Conservation (phyloP, 1,284 basidiomycete species). For the Puccinia novopanici region DNA sequence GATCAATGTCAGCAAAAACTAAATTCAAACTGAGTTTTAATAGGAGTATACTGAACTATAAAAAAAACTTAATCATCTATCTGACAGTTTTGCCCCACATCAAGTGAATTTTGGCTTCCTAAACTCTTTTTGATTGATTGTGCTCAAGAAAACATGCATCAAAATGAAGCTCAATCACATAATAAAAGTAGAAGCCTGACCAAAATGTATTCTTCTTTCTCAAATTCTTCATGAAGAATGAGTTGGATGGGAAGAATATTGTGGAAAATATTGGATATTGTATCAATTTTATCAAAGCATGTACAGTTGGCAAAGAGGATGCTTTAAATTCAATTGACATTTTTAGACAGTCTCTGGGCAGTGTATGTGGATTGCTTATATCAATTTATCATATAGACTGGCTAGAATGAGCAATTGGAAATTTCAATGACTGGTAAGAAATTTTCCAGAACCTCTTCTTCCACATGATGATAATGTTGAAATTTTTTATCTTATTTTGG, state of each 20-base stretch:
- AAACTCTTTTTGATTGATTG: not conserved
- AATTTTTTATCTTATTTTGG: too few species aligned
- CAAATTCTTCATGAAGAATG: not conserved
- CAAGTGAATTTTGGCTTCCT: not conserved
- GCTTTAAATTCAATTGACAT: slow-evolving; percentile 27
- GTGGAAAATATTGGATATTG: slow-evolving; percentile 27
- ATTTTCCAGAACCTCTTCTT: too few species aligned
- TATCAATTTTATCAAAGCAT: slow-evolving; percentile 41
- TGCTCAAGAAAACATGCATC: not conserved
- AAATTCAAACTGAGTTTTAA: too few species aligned
- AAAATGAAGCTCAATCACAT: not conserved
- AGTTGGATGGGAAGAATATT: slow-evolving; percentile 16
- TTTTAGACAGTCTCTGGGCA: slow-evolving; percentile 1
- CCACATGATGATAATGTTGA: too few species aligned
- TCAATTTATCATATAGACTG: slow-evolving; percentile 25
- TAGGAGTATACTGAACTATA: too few species aligned
- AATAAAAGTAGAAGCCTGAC: not conserved
- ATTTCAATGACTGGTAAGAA: slow-evolving; percentile 25
- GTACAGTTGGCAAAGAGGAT: slow-evolving; percentile 44
- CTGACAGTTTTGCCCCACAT: not conserved
- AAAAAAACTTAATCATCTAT: slow-evolving; percentile 5
- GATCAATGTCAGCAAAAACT: too few species aligned
- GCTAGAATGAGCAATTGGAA: slow-evolving; percentile 11
- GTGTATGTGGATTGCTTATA: slow-evolving; percentile 26
- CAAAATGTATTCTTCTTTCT: not conserved